Conservation (phyloP, 495 filamentous ascomycete species). For the Annulohypoxylon stygium region DNA sequence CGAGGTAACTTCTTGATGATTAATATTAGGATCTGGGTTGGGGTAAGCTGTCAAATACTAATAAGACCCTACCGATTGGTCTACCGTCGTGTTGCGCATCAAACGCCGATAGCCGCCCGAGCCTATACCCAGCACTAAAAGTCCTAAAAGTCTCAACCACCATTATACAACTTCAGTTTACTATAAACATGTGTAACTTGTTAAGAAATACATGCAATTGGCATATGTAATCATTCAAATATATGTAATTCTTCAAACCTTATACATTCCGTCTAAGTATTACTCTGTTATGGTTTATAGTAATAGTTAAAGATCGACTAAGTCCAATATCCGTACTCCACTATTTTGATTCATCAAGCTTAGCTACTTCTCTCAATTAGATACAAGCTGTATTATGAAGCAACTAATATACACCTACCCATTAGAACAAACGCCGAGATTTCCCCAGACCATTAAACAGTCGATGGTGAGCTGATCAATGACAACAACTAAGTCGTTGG, state of each 20-base stretch:
- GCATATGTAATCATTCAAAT: background rate
- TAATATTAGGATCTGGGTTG: background rate
- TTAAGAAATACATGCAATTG: background rate
- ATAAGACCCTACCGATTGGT: constrained; percentile 1
- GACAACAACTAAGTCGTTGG: background rate
- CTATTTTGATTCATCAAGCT: background rate
- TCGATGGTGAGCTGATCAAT: background rate
- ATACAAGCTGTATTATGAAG: background rate
- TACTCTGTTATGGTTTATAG: background rate
- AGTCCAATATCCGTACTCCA: background rate
- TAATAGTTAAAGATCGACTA: background rate
- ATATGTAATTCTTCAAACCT: background rate
- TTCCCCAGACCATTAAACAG: constrained; percentile 1
- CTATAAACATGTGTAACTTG: background rate
- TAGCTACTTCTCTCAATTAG: background rate
- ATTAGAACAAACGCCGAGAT: constrained; percentile 6
- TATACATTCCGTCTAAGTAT: background rate
- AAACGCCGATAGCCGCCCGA: constrained; percentile 39
- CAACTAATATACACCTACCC: background rate
- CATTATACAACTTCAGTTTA: background rate
- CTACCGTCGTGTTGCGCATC: constrained; percentile 16
- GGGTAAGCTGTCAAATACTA: background rate
- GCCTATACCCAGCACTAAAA: constrained; percentile 14
- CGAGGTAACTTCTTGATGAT: background rate
- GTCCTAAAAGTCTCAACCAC: constrained; percentile 1